Evolutionary conservation across 2,329 filamentous ascomycete genomes (phyloP).

Genomic region (Aaosphaeria pasadenensis): DNA sequence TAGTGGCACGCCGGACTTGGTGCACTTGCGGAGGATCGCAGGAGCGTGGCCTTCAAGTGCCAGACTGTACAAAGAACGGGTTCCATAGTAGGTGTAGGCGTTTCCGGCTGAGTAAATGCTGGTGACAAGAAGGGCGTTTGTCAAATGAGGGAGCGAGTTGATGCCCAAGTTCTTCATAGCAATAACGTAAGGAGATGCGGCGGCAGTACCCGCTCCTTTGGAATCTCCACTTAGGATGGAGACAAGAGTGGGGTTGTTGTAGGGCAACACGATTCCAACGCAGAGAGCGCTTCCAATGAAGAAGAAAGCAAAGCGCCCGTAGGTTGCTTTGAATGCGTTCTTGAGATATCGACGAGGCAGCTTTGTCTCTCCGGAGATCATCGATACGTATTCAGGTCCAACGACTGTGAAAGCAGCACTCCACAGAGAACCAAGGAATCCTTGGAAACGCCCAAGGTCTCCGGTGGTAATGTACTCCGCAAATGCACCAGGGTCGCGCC

Average conservation of each 20-base stretch:
- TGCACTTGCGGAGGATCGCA: constrained; percentile 43
- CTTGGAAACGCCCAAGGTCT: constrained; percentile 20
- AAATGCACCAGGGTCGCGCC: constrained; percentile 28
- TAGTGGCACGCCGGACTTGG: constrained; percentile 61
- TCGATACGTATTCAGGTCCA: constrained; percentile 48
- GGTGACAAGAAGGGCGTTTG: constrained; percentile 53
- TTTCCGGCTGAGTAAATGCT: constrained; percentile 49
- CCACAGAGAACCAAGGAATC: constrained; percentile 38
- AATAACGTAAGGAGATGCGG: constrained; percentile 52
- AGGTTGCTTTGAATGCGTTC: constrained; percentile 48
- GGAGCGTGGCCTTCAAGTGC: background rate
- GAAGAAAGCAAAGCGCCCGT: constrained; percentile 46
- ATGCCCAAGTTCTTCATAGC: constrained; percentile 55
- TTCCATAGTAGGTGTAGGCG: background rate
- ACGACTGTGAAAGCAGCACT: constrained; percentile 47
- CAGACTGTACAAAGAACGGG: background rate
- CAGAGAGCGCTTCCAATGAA: constrained; percentile 46
- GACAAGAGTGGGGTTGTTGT: constrained; percentile 69
- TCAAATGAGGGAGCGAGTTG: constrained; percentile 51
- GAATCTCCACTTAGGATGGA: constrained; percentile 38
- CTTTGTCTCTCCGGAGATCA: constrained; percentile 48
- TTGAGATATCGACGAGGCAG: constrained; percentile 46
- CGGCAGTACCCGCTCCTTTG: constrained; percentile 9
- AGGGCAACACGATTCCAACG: constrained; percentile 42
- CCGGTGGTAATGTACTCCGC: constrained; percentile 8